Evolutionary conservation across 305 asterid genomes (phyloP).

Genomic region (Stenogyne calaminthoides): DNA sequence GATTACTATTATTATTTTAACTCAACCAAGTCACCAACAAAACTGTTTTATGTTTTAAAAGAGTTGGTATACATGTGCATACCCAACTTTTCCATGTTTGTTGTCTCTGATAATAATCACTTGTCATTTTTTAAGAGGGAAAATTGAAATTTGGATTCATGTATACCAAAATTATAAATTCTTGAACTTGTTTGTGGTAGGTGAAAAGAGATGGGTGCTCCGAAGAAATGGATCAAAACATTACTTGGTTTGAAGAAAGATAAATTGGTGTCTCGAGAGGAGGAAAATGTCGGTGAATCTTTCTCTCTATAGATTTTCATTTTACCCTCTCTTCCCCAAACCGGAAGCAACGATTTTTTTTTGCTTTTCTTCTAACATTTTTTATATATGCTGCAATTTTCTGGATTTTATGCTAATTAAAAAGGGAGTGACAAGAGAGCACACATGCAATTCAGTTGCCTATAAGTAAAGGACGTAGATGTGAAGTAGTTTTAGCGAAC

Average conservation of each 20-base stretch:
- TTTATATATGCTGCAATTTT: background rate
- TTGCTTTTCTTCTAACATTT: background rate
- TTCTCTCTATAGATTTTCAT: slow-evolving; percentile 11
- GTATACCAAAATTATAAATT: background rate
- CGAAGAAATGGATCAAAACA: slow-evolving; percentile 83
- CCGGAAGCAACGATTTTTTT: background rate
- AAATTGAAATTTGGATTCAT: background rate
- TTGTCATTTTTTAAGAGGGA: background rate
- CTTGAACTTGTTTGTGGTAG: slow-evolving; percentile 40
- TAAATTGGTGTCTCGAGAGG: slow-evolving; percentile 56
- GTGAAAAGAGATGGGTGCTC: slow-evolving; percentile 70
- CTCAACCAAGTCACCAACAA: background rate
- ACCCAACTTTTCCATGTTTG: background rate
- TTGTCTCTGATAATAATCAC: background rate
- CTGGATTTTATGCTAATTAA: background rate
- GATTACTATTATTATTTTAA: background rate
- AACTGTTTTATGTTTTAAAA: background rate
- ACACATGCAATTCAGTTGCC: background rate
- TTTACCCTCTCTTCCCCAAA: background rate
- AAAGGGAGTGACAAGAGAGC: background rate
- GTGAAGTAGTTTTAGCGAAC: background rate
- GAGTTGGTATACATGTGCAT: background rate
- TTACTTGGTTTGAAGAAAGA: slow-evolving; percentile 74
- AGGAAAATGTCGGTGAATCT: slow-evolving; percentile 59
- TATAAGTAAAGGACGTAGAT: background rate